phyloP scores from a whole-genome alignment of 306 rosid genomes.

The Elaeagnus macrophylla region DNA sequence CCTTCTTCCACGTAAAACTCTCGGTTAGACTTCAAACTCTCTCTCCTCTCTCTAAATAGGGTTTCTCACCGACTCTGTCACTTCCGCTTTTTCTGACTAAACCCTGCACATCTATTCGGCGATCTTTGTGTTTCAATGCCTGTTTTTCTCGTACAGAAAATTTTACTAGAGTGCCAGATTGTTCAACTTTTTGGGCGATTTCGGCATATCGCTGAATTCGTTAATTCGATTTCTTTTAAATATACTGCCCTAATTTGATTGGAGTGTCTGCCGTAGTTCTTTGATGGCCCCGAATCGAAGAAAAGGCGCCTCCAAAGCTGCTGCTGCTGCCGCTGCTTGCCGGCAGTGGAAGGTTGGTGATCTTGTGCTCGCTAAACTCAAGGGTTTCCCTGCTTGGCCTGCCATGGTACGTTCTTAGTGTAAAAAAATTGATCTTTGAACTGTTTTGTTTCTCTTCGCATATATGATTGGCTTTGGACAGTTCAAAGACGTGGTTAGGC shows the following conservation, averaged over 20 bases:
- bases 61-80: constrained; percentile 19
- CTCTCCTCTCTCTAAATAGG: constrained; percentile 36
- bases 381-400: constrained; percentile 99
- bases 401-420: constrained; percentile 50
- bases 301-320: constrained; percentile 66
- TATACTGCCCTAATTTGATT: constrained; percentile 26
- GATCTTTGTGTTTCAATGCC: constrained; percentile 57
- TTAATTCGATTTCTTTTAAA: constrained; percentile 26
- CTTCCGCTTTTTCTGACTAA: background rate
- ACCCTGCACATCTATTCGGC: constrained; percentile 1
- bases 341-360: constrained; percentile 93
- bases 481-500: background rate
- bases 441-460: no score
- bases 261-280: constrained; percentile 18
- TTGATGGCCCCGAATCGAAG: constrained; percentile 81
- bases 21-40: constrained; percentile 8
- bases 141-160: constrained; percentile 27
- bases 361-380: constrained; percentile 92
- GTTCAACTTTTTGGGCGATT: constrained; percentile 37
- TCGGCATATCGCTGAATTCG: constrained; percentile 21
- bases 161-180: constrained; percentile 24
- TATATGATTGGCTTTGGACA: no score
- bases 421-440: no score
- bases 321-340: constrained; percentile 75
- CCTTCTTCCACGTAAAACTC: constrained; percentile 49